Conservation (phyloP, 345 rosid genomes). For the Salix caprea region DNA sequence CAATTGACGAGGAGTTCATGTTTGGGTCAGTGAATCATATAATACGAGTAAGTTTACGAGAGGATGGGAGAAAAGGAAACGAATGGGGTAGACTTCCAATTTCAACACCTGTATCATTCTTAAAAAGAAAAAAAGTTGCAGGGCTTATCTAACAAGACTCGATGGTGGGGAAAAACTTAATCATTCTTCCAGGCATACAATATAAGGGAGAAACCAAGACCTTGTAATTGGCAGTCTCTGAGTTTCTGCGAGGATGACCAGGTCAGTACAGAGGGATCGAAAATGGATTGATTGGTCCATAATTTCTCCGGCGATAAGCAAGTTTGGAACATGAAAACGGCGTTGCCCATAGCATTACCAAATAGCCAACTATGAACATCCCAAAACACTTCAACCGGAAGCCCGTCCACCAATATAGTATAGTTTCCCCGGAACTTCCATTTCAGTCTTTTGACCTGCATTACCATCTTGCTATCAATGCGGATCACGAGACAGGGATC, state of each 20-base stretch:
- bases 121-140: slow-evolving; percentile 7
- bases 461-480: slow-evolving; percentile 61
- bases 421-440: slow-evolving; percentile 96
- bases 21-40: not conserved
- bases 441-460: slow-evolving; percentile 76
- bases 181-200: slow-evolving; percentile 72
- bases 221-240: slow-evolving; percentile 53
- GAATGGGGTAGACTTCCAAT: slow-evolving; percentile 11
- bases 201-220: slow-evolving; percentile 62
- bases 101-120: slow-evolving; percentile 16
- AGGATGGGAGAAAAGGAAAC: not conserved
- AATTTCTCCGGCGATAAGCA: slow-evolving; percentile 43
- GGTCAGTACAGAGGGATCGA: slow-evolving; percentile 36
- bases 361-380: slow-evolving; percentile 96
- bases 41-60: not conserved
- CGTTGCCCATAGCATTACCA: slow-evolving; percentile 64
- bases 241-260: slow-evolving; percentile 45
- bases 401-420: slow-evolving; percentile 77
- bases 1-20: not conserved
- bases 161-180: slow-evolving; percentile 26
- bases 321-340: slow-evolving; percentile 87
- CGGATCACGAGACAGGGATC: slow-evolving; percentile 81
- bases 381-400: slow-evolving; percentile 84
- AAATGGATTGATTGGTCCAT: slow-evolving; percentile 36
- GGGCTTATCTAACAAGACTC: slow-evolving; percentile 2